Evolutionary conservation across 805 yeast genomes (phyloP), one percentile per base, ranked within the genome.

Genomic region (Kazachstania martiniae): DNA sequence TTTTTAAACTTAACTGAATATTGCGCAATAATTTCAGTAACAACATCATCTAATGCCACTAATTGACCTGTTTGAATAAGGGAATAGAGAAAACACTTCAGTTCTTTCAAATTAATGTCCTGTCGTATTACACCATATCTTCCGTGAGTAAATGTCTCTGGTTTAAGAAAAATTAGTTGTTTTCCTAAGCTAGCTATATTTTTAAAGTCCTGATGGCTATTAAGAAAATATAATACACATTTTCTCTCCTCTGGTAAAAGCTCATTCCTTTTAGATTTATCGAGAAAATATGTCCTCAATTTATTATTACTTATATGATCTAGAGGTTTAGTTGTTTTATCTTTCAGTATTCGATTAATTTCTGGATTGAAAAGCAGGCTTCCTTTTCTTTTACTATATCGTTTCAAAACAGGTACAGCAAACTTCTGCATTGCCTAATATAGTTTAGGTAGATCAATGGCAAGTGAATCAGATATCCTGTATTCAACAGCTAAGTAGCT

Each of bases 161-260:
- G 23, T n/a, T 34, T 39, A 25, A 39, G 40, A 12, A 49, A 34
- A 28, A 40, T n/a, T n/a, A n/a, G 34, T 14, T 28, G 33, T 18
- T 38, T 34, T 3, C 46, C 48, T n/a, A 49, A 31, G 17, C 33
- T 33, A 9, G 39, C 35, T 2, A 49, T 28, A 21, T 35, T 40
- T 4, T 29, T 31, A 26, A 43, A 41, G 5, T 44, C 51, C 13
- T 29, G 34, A 21, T 41, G 39, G 12, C 40, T 35, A 29, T 34
- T 39, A 12, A 50, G 36, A 32, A 38, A 43, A 9, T 42, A 37
- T 21, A 50, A 34, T 12, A 46, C 22, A 15, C 34, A 37, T 14
- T 31, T 36, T 28, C 50, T 31, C 29, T 46, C 48, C 3, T 29
- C 25, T 5, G 23, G 7, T 8, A 25, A 24, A 5, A 36, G 32